Conservation (phyloP, 441 rosid species). For the Bruguiera hainesii region DNA sequence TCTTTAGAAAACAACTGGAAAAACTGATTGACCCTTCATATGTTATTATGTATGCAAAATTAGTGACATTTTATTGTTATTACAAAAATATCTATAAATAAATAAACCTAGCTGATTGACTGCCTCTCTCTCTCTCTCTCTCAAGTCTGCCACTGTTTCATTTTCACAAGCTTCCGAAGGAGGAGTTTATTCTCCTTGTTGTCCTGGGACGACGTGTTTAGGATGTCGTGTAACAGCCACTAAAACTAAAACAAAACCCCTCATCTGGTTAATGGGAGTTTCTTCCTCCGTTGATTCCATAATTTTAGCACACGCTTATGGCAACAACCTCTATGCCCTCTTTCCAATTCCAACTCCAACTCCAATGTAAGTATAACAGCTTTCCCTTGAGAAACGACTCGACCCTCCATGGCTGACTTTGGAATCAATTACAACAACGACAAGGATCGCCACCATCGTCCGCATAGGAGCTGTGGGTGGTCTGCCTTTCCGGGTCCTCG, state of each 20-base stretch:
- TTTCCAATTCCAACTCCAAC: constrained; percentile 18
- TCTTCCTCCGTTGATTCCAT: constrained; percentile 26
- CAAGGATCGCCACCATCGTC: constrained; percentile 18
- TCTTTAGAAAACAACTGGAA: constrained; percentile 18
- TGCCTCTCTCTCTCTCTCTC: constrained; percentile 31
- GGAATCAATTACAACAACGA: neutral
- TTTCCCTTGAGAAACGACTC: constrained; percentile 14
- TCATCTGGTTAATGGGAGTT: constrained; percentile 55
- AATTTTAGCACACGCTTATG: constrained; percentile 39
- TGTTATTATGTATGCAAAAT: neutral
- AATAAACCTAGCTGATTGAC: constrained; percentile 37
- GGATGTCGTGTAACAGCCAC: constrained; percentile 25
- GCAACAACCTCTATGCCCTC: constrained; percentile 36
- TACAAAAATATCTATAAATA: neutral
- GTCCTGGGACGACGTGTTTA: constrained; percentile 32
- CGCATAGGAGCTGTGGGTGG: constrained; percentile 23
- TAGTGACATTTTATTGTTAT: neutral
- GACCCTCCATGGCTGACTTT: constrained; percentile 46
- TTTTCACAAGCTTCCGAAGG: constrained; percentile 83
- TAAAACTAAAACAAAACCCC: constrained; percentile 23
- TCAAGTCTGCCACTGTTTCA: constrained; percentile 46
- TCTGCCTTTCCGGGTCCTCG: constrained; percentile 22
- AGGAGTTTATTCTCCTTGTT: constrained; percentile 57
- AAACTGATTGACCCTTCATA: constrained; percentile 27
- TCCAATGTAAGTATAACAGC: constrained; percentile 16